These are phyloP conservation scores for Candida alai DNA, from an alignment of 805 yeast genomes.

Conservation along the genomic window DNA sequence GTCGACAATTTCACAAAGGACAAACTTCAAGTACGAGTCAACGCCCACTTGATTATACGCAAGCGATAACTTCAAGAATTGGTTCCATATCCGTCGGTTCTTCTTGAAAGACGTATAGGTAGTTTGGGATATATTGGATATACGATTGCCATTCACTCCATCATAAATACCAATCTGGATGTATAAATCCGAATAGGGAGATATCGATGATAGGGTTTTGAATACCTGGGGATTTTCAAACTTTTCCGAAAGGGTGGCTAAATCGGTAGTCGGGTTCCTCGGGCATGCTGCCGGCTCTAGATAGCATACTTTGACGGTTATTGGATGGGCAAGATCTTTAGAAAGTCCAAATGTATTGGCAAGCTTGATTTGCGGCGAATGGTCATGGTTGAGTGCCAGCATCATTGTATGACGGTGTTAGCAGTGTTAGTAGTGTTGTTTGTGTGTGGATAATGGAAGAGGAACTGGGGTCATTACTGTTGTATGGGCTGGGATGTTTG, in stretches of 20 bases:
- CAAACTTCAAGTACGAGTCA: constrained; percentile 55
- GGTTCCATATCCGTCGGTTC: constrained; percentile 56
- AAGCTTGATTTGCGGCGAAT: constrained; percentile 1
- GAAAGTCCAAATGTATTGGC: constrained; percentile 37
- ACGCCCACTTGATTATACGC: constrained; percentile 66
- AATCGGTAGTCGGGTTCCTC: constrained; percentile 7
- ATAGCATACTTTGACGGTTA: constrained; percentile 30
- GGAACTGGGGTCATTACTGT: too few species aligned
- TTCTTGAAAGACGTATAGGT: constrained; percentile 30
- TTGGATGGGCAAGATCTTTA: constrained; percentile 32
- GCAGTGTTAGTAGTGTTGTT: too few species aligned
- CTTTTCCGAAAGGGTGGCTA: constrained; percentile 29
- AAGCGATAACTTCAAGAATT: constrained; percentile 72
- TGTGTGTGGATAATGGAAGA: too few species aligned
- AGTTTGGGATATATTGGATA: constrained; percentile 33
- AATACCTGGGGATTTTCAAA: constrained; percentile 33
- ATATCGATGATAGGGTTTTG: constrained; percentile 28
- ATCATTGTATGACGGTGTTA: too few species aligned
- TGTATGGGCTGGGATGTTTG: too few species aligned
- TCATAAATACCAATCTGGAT: constrained; percentile 29
- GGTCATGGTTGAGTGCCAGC: background rate
- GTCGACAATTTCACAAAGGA: constrained; percentile 65
- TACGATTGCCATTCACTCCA: constrained; percentile 24
- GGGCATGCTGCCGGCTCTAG: constrained; percentile 15
- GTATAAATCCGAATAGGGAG: constrained; percentile 32